Evolutionary conservation across 106 monocot species (phyloP).

Genomic region (Platanthera zijinensis): DNA sequence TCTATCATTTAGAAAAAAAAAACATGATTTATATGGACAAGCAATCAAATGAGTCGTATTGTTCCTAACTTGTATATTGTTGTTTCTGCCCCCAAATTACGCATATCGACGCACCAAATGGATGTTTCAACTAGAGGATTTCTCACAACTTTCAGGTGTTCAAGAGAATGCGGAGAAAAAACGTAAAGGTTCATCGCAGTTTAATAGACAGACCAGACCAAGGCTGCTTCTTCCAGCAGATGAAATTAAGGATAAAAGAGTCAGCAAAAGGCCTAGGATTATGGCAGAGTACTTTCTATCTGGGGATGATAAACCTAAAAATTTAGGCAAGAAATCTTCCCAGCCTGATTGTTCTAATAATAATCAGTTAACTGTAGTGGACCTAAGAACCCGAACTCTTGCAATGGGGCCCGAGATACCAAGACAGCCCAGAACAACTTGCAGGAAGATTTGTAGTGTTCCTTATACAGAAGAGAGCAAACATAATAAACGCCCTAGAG

Average conservation of each 20-base stretch:
- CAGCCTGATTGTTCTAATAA: neutral
- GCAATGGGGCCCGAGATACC: neutral
- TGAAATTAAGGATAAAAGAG: conserved; percentile 3
- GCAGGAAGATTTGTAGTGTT: neutral
- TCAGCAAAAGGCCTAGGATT: neutral
- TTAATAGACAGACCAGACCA: neutral
- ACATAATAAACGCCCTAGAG: neutral
- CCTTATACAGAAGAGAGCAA: neutral
- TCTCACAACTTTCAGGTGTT: neutral
- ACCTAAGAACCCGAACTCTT: neutral
- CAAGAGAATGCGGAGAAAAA: neutral
- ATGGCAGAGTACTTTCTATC: neutral
- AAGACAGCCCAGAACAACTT: neutral
- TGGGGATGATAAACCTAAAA: neutral
- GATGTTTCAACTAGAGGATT: too few relatives aligned
- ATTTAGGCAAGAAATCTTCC: neutral
- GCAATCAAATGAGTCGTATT: too few relatives aligned
- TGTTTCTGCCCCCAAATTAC: too few relatives aligned
- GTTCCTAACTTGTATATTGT: too few relatives aligned
- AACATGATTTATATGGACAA: too few relatives aligned
- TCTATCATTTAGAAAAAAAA: too few relatives aligned
- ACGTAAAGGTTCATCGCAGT: neutral
- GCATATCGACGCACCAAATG: too few relatives aligned
- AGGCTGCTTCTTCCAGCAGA: neutral
- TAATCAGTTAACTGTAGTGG: neutral